These are phyloP conservation scores for Xanthoconium separans DNA, from an alignment of 1,284 basidiomycete genomes.

Conservation along the genomic window DNA sequence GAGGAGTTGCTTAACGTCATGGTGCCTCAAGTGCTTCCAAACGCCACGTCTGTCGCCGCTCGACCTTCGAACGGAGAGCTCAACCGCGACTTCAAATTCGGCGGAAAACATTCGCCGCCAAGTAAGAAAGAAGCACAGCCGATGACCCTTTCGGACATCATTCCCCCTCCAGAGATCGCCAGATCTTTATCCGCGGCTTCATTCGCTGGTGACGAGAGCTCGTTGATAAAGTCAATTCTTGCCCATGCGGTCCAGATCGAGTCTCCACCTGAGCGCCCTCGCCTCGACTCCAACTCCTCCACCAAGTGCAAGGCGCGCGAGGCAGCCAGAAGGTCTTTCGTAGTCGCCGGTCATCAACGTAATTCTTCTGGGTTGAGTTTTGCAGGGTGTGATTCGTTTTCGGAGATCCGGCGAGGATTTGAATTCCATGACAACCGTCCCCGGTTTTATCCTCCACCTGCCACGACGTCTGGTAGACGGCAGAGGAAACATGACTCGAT, in stretches of 20 bases:
- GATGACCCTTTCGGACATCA: conserved; percentile 69
- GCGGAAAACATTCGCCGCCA: conserved; percentile 46
- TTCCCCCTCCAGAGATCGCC: conserved; percentile 57
- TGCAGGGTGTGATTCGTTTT: conserved; percentile 68
- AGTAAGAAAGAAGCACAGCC: conserved; percentile 15
- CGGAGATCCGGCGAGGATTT: conserved; percentile 70
- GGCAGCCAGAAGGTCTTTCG: conserved; percentile 15
- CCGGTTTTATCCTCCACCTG: conserved; percentile 60
- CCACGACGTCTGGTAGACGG: conserved; percentile 33
- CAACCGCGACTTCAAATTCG: conserved; percentile 70
- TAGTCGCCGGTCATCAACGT: conserved; percentile 39
- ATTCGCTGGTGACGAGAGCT: conserved; percentile 50
- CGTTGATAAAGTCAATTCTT: conserved; percentile 59
- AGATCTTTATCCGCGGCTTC: conserved; percentile 48
- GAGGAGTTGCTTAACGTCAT: conserved; percentile 28
- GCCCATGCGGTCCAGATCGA: conserved; percentile 43
- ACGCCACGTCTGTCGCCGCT: conserved; percentile 40
- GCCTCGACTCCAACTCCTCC: conserved; percentile 47
- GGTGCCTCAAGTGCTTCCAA: conserved; percentile 24
- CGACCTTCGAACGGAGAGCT: conserved; percentile 61
- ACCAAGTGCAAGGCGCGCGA: conserved; percentile 34
- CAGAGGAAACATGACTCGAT: conserved; percentile 59
- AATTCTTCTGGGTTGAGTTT: conserved; percentile 62
- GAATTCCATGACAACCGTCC: conserved; percentile 64
- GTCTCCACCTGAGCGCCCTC: conserved; percentile 35